phyloP scores from a whole-genome alignment of 1,284 basidiomycete species.

The Rhodotorula mucilaginosa region DNA sequence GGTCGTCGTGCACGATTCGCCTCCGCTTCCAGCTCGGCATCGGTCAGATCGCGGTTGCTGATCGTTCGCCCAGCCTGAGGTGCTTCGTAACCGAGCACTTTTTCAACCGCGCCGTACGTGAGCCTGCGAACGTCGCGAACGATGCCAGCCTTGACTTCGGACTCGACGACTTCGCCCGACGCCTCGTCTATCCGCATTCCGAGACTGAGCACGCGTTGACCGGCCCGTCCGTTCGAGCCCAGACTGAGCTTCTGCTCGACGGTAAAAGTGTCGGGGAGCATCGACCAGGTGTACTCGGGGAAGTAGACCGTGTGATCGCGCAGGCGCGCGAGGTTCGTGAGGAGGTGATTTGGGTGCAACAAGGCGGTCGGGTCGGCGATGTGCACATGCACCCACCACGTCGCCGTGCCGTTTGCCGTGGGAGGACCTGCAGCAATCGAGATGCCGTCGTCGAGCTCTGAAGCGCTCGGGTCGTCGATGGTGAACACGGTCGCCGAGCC shows the following conservation, averaged over 20 bases:
- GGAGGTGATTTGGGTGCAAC: constrained; percentile 53
- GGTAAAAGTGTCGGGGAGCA: constrained; percentile 61
- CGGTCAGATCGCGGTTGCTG: constrained; percentile 14
- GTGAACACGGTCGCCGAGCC: constrained; percentile 78
- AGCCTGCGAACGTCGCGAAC: constrained; percentile 67
- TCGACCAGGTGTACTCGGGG: constrained; percentile 62
- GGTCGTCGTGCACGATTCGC: neutral
- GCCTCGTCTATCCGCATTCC: constrained; percentile 65
- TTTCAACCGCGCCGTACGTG: constrained; percentile 70
- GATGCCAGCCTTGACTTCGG: constrained; percentile 66
- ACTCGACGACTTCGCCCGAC: constrained; percentile 66
- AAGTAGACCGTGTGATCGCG: constrained; percentile 63
- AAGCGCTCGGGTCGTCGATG: constrained; percentile 76
- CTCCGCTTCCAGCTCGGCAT: neutral
- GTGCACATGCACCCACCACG: constrained; percentile 82
- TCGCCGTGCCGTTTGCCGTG: constrained; percentile 40
- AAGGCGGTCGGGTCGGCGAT: constrained; percentile 90
- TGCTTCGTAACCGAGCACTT: constrained; percentile 53
- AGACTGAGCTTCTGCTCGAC: constrained; percentile 58
- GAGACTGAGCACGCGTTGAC: constrained; percentile 67
- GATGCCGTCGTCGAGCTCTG: constrained; percentile 92
- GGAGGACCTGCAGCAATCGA: constrained; percentile 62
- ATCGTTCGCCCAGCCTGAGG: constrained; percentile 2
- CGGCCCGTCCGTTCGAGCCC: constrained; percentile 54
- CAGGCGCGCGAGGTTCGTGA: constrained; percentile 53